Percentiles rank a stretch among this genome's conserved stretches.
phyloP scores from a whole-genome alignment of 108 stramenopile species.

The Pseudonitzschia multistriata region DNA sequence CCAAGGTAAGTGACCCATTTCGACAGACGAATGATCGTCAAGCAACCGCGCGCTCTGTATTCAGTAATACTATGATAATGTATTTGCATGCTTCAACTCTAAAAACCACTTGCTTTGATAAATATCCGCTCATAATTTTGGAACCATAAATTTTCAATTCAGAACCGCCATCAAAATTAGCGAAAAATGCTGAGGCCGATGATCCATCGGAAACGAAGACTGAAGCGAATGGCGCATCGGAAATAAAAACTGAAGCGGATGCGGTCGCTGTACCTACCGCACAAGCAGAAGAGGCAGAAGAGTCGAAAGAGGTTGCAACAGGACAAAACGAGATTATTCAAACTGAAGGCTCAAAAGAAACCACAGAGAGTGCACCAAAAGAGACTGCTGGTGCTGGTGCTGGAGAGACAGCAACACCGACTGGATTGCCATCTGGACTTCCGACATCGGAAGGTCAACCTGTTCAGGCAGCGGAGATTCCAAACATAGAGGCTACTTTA shows the following conservation, averaged over 20 bases:
- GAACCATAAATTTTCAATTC: not conserved
- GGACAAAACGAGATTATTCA: not conserved
- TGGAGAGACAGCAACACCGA: not conserved
- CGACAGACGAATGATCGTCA: not conserved
- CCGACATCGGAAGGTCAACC: slow-evolving; percentile 6
- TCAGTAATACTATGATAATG: not conserved
- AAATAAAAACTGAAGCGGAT: slow-evolving; percentile 5
- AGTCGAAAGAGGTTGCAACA: not conserved
- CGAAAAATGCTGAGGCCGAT: slow-evolving; percentile 3
- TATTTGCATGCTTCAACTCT: not conserved
- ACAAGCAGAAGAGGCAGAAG: not conserved
- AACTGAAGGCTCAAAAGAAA: slow-evolving; percentile 4
- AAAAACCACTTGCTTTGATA: not conserved
- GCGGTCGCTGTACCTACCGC: not conserved
- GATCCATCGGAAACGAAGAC: slow-evolving; percentile 1
- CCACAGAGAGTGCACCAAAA: not conserved
- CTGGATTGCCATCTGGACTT: slow-evolving; percentile 22
- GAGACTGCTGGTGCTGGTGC: not conserved
- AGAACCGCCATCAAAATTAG: slow-evolving; percentile 18
- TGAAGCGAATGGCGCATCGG: not conserved
- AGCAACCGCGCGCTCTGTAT: not conserved
- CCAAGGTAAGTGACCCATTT: slow-evolving; percentile 11
- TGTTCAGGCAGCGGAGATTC: slow-evolving; percentile 1
- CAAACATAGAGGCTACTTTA: slow-evolving; percentile 35
- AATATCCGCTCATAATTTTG: not conserved